Evolutionary conservation across 2,329 filamentous ascomycete genomes (phyloP).

Genomic region (Xylaria sp.): DNA sequence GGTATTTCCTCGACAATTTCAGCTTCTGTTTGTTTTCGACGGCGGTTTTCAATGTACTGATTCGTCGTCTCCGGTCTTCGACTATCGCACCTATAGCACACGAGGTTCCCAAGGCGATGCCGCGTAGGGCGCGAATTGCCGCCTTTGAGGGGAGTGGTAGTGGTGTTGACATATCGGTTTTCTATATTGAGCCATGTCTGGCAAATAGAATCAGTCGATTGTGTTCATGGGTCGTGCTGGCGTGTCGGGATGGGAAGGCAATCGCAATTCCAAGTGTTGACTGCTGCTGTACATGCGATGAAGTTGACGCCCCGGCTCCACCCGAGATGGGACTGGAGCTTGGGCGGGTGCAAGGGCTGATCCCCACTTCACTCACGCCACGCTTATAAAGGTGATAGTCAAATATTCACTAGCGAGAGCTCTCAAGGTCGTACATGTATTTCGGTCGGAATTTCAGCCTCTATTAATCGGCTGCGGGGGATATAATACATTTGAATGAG

Average conservation of each 20-base stretch:
- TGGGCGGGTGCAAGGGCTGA: too few relatives aligned
- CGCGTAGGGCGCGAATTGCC: conserved; percentile 60
- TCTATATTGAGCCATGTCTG: conserved; percentile 15
- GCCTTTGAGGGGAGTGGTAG: conserved; percentile 60
- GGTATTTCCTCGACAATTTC: conserved; percentile 47
- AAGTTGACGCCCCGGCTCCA: too few relatives aligned
- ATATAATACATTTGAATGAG: conserved; percentile 25
- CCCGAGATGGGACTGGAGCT: too few relatives aligned
- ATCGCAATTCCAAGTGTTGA: neutral
- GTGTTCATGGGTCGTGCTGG: conserved; percentile 5
- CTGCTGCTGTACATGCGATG: too few relatives aligned
- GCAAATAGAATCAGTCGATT: neutral
- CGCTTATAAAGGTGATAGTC: too few relatives aligned
- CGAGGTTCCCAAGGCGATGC: conserved; percentile 61
- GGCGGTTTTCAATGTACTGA: conserved; percentile 56
- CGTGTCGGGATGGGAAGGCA: neutral
- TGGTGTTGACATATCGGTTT: conserved; percentile 49
- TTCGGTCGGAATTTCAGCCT: too few relatives aligned
- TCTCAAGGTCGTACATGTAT: too few relatives aligned
- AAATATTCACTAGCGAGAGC: too few relatives aligned
- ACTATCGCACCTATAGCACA: conserved; percentile 61
- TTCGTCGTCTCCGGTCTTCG: conserved; percentile 62
- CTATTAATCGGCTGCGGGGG: neutral
- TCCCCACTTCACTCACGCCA: too few relatives aligned
- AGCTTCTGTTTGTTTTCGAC: conserved; percentile 60